These are phyloP conservation scores for Juglanconis oblonga DNA, from an alignment of 2,329 filamentous ascomycete genomes.

Conservation along the genomic window DNA sequence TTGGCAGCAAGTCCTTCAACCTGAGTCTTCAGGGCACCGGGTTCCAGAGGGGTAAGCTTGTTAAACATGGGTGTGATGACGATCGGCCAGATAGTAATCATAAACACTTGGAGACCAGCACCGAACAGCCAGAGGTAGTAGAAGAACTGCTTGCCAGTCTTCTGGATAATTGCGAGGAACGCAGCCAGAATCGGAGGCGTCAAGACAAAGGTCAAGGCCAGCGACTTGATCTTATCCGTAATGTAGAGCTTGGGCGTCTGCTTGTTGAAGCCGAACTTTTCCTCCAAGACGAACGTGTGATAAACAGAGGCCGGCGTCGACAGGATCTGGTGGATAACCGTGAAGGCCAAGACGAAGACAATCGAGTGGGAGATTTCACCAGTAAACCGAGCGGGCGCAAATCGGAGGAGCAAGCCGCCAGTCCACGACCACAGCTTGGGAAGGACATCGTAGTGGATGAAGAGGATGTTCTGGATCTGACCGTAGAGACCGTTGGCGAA, in stretches of 20 bases:
- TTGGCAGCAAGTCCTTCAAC: constrained; percentile 81
- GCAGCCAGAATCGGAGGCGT: constrained; percentile 86
- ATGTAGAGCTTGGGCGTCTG: constrained; percentile 87
- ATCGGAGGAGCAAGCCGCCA: constrained; percentile 69
- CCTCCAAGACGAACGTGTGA: constrained; percentile 92
- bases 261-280: constrained; percentile 99
- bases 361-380: constrained; percentile 95
- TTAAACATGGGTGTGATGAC: constrained; percentile 95
- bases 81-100: constrained; percentile 94
- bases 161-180: constrained; percentile 90
- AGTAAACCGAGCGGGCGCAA: constrained; percentile 73
- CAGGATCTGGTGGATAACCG: constrained; percentile 75
- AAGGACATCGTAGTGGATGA: constrained; percentile 87
- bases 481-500: constrained; percentile 78
- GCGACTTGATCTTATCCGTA: constrained; percentile 87
- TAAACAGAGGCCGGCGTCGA: constrained; percentile 83
- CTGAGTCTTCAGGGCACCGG: constrained; percentile 80
- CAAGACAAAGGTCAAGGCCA: constrained; percentile 75
- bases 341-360: constrained; percentile 85
- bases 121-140: constrained; percentile 97
- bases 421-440: constrained; percentile 86
- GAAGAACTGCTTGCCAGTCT: constrained; percentile 92
- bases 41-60: constrained; percentile 89
- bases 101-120: constrained; percentile 84
- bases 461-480: constrained; percentile 83